Base-by-base conservation (phyloP, 2,329 filamentous ascomycete genomes). In the Dendrostoma leiphaemia region DNA sequence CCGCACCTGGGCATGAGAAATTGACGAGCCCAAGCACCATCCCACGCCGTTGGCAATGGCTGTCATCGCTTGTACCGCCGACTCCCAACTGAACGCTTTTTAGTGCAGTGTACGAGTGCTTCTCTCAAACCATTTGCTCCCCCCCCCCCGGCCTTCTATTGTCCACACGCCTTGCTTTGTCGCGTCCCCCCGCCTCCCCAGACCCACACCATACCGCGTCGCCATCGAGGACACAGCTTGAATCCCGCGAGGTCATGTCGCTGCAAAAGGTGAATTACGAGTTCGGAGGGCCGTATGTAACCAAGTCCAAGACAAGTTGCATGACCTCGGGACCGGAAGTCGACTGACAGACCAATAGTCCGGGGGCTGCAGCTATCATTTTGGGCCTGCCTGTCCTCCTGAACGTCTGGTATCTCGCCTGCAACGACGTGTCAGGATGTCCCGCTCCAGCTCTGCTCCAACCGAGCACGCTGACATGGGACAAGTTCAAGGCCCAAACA, bases 361-460 rank as follows among this genome's bases (percentile, higher is more conserved):
- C 44, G n/a, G 59, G 59, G 12, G 59, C 59, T 19, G 41, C 58
- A 9, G 58, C 47, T 24, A 56, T 61, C 24, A 51, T 61, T 21
- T 43, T 59, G 24, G 58, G 59, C 21, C 43, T 62, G 15, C 60
- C 60, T 3, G 10, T 55, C 10, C 55, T 62, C 9, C 48, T 61
- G 19, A 44, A 53, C 29, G n/a, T 55, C 32, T 61, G 53, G 34
- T 59, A 46, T 17, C 77, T 81, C 61, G 63, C 78, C 51, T 80
- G 77, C 71, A 81, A 81, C 63, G 78, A 80, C 62, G 68, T 78
- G 44, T 73, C 75, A 21, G 78, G 78, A 38, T 80, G 78, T 51
- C 78, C 78, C 44, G 73, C 74, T 2, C 77, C 78, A n/a, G 74
- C 75, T 2, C 66, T 80, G 24, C 70, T 79, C 9, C 69, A 71